phyloP scores from a whole-genome alignment of 148 eudicot species.

The Rhododendron simsii region DNA sequence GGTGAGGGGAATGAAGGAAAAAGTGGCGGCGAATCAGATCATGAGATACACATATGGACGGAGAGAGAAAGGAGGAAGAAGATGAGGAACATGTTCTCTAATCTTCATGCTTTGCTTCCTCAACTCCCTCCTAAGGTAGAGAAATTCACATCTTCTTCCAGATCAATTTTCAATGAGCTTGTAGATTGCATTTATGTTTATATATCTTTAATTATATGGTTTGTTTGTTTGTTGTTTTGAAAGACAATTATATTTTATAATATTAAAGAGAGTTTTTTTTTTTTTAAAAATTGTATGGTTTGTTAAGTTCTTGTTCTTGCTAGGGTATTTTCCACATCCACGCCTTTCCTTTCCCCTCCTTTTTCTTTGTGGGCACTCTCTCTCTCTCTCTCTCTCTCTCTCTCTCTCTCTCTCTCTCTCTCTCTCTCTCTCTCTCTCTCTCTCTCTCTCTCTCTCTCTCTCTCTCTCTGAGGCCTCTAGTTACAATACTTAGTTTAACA shows the following conservation, averaged over 20 bases:
- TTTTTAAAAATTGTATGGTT: too few relatives aligned
- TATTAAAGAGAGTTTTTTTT: too few relatives aligned
- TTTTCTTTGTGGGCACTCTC: not conserved
- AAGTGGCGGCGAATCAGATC: constrained; percentile 29
- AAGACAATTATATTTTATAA: too few relatives aligned
- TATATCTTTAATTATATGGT: not conserved
- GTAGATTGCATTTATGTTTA: not conserved
- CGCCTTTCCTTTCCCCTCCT: not conserved
- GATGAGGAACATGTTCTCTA: constrained; percentile 69
- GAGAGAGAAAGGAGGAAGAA: constrained; percentile 91
- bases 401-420: not conserved
- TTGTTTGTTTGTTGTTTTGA: too few relatives aligned
- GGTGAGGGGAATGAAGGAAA: constrained; percentile 2
- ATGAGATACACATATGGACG: constrained; percentile 60
- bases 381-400: not conserved
- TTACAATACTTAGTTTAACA: too few relatives aligned
- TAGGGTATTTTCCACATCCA: not conserved
- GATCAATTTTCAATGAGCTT: not conserved
- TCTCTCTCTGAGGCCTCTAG: not conserved
- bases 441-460: too few relatives aligned
- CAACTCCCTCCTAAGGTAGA: constrained; percentile 64
- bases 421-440: too few relatives aligned
- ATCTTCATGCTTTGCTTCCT: constrained; percentile 62
- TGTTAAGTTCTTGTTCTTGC: not conserved
- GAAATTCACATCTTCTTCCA: not conserved